These are phyloP conservation scores for Leptographium flavum DNA, from an alignment of 2,329 filamentous ascomycete genomes.

Conservation along the genomic window DNA sequence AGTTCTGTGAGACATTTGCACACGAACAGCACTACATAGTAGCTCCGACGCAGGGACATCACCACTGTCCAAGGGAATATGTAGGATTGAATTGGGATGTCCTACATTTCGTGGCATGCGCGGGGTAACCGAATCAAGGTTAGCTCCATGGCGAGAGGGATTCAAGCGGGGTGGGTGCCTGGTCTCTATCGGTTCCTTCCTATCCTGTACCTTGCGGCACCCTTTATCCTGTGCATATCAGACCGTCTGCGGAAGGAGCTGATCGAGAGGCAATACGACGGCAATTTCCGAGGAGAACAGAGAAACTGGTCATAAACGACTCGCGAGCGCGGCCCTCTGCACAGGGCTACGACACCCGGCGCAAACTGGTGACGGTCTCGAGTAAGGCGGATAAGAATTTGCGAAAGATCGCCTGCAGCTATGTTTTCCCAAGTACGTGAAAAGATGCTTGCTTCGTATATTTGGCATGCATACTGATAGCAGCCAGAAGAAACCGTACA, in stretches of 20 bases:
- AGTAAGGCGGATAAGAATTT: background rate
- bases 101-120: background rate
- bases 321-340: background rate
- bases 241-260: background rate
- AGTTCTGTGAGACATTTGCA: no score
- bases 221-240: background rate
- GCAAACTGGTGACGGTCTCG: background rate
- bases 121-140: background rate
- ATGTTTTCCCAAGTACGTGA: constrained; percentile 5
- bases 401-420: background rate
- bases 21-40: no score
- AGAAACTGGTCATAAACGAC: background rate
- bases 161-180: background rate
- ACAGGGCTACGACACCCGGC: background rate
- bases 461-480: background rate
- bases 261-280: background rate
- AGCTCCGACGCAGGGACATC: no score
- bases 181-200: background rate
- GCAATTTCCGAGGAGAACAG: background rate
- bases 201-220: background rate
- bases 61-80: no score
- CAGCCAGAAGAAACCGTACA: constrained; percentile 67
- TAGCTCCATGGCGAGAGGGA: background rate
- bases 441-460: background rate
- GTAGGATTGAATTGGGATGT: background rate